These are phyloP conservation scores for Ogataea salicorniae DNA, from an alignment of 805 yeast genomes.

Conservation along the genomic window DNA sequence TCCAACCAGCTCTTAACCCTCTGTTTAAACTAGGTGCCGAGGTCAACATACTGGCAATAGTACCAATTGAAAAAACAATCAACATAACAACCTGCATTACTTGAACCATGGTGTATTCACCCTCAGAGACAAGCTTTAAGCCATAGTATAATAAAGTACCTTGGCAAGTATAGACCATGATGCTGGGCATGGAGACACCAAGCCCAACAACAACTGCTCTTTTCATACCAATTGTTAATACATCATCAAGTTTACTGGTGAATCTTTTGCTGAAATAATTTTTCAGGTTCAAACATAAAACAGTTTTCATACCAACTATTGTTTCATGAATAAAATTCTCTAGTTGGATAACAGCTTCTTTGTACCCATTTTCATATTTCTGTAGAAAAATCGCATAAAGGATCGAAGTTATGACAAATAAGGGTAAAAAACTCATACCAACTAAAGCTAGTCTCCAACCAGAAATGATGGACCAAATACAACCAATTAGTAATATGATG, in stretches of 20 bases:
- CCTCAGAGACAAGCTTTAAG: slow-evolving; percentile 55
- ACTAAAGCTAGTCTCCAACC: slow-evolving; percentile 90
- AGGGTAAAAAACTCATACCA: slow-evolving; percentile 71
- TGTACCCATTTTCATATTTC: slow-evolving; percentile 54
- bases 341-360: slow-evolving; percentile 45
- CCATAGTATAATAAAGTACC: slow-evolving; percentile 79
- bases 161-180: slow-evolving; percentile 57
- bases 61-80: slow-evolving; percentile 65
- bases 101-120: slow-evolving; percentile 50
- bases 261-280: slow-evolving; percentile 40
- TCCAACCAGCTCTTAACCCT: slow-evolving; percentile 69
- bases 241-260: slow-evolving; percentile 19
- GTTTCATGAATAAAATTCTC: slow-evolving; percentile 52
- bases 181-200: slow-evolving; percentile 55
- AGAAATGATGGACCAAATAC: slow-evolving; percentile 67
- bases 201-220: slow-evolving; percentile 62
- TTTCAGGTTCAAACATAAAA: slow-evolving; percentile 52
- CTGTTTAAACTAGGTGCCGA: slow-evolving; percentile 76
- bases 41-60: slow-evolving; percentile 52
- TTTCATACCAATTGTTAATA: slow-evolving; percentile 37
- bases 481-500: slow-evolving; percentile 52
- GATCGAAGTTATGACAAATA: slow-evolving; percentile 47
- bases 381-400: slow-evolving; percentile 49
- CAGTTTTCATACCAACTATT: slow-evolving; percentile 55
- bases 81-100: slow-evolving; percentile 68